Percentiles rank a stretch among this genome's conserved stretches.
Evolutionary conservation across 768 basidiomycete species (phyloP).

Genomic region (Leucosporidium creatinivorum): DNA sequence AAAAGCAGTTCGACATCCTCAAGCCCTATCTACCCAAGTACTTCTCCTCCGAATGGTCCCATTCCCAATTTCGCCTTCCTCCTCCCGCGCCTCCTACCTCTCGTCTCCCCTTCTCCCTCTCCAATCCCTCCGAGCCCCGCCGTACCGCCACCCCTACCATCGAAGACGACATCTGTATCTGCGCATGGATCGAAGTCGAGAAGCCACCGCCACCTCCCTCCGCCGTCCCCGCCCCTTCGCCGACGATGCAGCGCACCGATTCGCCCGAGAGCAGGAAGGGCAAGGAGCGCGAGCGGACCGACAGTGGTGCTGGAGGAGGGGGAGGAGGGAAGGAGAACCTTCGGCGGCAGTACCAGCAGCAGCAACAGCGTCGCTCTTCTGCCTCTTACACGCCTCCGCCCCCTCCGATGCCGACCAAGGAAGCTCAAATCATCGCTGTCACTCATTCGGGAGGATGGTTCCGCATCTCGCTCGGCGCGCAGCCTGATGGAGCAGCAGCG

Average conservation of each 20-base stretch:
- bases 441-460: slow-evolving; percentile 93
- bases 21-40: slow-evolving; percentile 80
- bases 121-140: slow-evolving; percentile 53
- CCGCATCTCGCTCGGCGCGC: slow-evolving; percentile 57
- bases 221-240: neutral
- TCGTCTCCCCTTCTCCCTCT: slow-evolving; percentile 51
- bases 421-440: slow-evolving; percentile 73
- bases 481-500: slow-evolving; percentile 53
- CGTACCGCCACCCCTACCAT: slow-evolving; percentile 46
- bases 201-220: neutral
- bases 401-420: slow-evolving; percentile 34
- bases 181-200: slow-evolving; percentile 27
- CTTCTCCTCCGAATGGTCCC: slow-evolving; percentile 94
- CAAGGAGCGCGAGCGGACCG: slow-evolving; percentile 26
- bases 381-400: neutral
- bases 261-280: slow-evolving; percentile 41
- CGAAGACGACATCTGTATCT: slow-evolving; percentile 41
- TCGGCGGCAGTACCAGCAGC: neutral
- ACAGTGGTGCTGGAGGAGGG: slow-evolving; percentile 8
- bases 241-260: neutral
- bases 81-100: slow-evolving; percentile 64
- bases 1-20: slow-evolving; percentile 71
- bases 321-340: slow-evolving; percentile 5
- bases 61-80: slow-evolving; percentile 84
- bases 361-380: neutral